Percentiles rank a stretch among this genome's conserved stretches.
Conservation (phyloP, 2,329 filamentous ascomycete species). For the Arthrobotrys sphaeroides region DNA sequence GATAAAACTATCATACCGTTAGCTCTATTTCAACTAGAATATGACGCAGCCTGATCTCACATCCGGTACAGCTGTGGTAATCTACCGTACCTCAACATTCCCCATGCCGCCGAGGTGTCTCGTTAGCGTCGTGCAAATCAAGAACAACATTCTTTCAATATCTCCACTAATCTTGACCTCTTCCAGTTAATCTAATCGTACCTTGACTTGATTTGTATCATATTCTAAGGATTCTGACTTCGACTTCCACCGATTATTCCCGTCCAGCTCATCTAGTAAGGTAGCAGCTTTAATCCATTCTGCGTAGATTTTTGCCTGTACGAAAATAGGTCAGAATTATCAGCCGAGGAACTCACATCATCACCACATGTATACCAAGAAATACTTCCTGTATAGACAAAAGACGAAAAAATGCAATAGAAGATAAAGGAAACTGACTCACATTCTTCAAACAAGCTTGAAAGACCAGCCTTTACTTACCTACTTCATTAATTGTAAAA, state of each 20-base stretch:
- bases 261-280: conserved; percentile 81
- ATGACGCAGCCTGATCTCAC: neutral
- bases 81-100: conserved; percentile 67
- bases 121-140: conserved; percentile 81
- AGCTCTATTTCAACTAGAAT: neutral
- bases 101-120: conserved; percentile 88
- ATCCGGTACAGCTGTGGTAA: neutral
- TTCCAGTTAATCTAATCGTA: conserved; percentile 77
- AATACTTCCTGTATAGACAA: too few relatives aligned
- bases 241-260: conserved; percentile 82
- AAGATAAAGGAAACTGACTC: conserved; percentile 4
- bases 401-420: neutral
- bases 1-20: conserved; percentile 69
- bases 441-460: conserved; percentile 50
- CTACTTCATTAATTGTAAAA: conserved; percentile 45
- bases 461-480: conserved; percentile 49
- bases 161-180: conserved; percentile 77
- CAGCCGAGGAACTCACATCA: conserved; percentile 43
- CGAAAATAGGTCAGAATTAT: conserved; percentile 38
- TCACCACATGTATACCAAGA: conserved; percentile 36
- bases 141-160: conserved; percentile 78
- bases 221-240: conserved; percentile 75
- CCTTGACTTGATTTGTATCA: conserved; percentile 73
- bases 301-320: conserved; percentile 72
- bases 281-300: conserved; percentile 80